Evolutionary conservation across 495 filamentous ascomycete genomes (phyloP).

Genomic region (Xylaria curta): DNA sequence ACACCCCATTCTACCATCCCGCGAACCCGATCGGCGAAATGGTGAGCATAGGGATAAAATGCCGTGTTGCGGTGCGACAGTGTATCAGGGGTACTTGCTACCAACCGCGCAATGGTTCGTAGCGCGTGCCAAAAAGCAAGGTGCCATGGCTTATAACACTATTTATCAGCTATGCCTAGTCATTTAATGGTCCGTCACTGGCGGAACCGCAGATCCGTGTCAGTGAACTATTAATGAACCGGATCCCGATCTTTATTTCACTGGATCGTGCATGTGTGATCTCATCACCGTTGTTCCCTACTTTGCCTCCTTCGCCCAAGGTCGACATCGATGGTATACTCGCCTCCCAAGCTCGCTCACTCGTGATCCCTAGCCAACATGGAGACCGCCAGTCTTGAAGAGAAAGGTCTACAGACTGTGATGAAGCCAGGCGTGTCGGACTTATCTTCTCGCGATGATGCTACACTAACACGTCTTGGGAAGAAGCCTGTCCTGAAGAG

Average conservation of each 20-base stretch:
- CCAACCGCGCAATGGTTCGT: constrained; percentile 10
- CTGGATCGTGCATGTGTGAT: not conserved
- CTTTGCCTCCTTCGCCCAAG: not conserved
- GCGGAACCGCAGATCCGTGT: not conserved
- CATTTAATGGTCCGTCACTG: not conserved
- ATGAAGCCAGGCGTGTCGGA: not conserved
- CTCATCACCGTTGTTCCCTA: not conserved
- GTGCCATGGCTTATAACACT: not conserved
- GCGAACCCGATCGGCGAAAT: not conserved
- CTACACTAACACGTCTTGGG: constrained; percentile 53
- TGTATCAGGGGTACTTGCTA: not conserved
- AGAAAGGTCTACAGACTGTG: constrained; percentile 3
- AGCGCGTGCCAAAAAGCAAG: constrained; percentile 10
- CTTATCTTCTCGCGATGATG: constrained; percentile 43
- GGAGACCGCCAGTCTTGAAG: constrained; percentile 7
- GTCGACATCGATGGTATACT: not conserved
- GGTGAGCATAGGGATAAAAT: not conserved
- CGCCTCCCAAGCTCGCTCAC: not conserved
- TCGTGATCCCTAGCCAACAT: constrained; percentile 6
- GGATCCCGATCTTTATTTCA: not conserved
- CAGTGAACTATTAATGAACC: constrained; percentile 4
- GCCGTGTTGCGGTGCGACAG: constrained; percentile 10
- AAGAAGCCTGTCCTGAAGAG: constrained; percentile 59
- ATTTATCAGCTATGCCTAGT: not conserved
- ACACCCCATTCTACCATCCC: not conserved